A percentile compares a stretch with the other conserved stretches of the same genome.
Evolutionary conservation across 768 basidiomycete genomes (phyloP).

Genomic region (Sporobolomyces pararoseus): DNA sequence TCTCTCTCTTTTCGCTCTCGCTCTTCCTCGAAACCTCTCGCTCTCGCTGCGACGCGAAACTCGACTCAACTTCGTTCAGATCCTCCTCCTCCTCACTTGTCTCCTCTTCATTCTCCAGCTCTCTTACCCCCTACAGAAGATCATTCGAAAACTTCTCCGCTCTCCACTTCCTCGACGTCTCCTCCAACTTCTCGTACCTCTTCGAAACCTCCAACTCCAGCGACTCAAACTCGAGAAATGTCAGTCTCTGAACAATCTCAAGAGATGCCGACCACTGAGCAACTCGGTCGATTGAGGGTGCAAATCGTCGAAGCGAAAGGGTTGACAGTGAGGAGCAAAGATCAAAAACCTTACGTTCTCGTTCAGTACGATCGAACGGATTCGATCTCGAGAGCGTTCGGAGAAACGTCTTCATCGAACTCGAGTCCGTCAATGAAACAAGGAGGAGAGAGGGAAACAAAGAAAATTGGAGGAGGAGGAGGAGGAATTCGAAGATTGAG

Average conservation of each 20-base stretch:
- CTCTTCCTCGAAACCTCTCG: no score
- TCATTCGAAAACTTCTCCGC: neutral
- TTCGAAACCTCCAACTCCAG: no score
- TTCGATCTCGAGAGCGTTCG: slow-evolving; percentile 36
- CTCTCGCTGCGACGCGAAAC: no score
- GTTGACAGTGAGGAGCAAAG: slow-evolving; percentile 58
- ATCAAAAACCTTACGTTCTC: slow-evolving; percentile 32
- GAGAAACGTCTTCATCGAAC: slow-evolving; percentile 19
- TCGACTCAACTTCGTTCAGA: slow-evolving; percentile 11
- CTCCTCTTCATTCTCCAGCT: slow-evolving; percentile 15
- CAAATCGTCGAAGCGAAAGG: slow-evolving; percentile 86
- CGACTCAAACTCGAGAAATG: neutral
- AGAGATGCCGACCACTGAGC: slow-evolving; percentile 18
- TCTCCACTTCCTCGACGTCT: neutral
- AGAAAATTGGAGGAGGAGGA: neutral
- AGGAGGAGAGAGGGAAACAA: neutral
- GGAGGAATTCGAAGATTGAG: neutral
- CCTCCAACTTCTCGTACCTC: no score
- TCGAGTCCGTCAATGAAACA: neutral
- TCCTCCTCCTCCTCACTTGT: slow-evolving; percentile 28
- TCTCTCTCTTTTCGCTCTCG: neutral
- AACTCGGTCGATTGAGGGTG: slow-evolving; percentile 69
- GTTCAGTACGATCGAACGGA: slow-evolving; percentile 40
- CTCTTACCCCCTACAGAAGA: neutral
- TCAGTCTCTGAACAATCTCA: slow-evolving; percentile 7